These are phyloP conservation scores for Hevea brasiliensis DNA, from an alignment of 345 rosid species.

Conservation along the genomic window DNA sequence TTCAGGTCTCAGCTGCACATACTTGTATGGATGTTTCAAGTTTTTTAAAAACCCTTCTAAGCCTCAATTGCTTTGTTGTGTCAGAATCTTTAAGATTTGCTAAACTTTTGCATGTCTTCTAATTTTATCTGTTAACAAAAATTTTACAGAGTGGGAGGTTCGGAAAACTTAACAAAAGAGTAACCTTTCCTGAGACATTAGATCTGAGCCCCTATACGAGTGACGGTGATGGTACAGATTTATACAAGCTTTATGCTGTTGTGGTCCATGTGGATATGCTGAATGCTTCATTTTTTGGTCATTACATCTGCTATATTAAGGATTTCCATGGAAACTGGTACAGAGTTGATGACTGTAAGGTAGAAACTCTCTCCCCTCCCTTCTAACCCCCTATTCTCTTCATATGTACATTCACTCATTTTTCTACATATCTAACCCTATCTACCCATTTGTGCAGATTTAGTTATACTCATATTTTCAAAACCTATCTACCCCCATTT, in stretches of 20 bases:
- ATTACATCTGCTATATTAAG: conserved; percentile 87
- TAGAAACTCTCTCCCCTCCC: conserved; percentile 24
- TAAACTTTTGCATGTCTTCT: not conserved
- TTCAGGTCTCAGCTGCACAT: conserved; percentile 50
- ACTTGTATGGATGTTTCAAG: not conserved
- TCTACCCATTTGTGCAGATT: too few relatives aligned
- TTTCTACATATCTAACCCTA: too few relatives aligned
- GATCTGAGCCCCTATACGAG: conserved; percentile 87
- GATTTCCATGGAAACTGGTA: conserved; percentile 84
- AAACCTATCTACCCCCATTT: too few relatives aligned
- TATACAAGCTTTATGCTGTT: conserved; percentile 86
- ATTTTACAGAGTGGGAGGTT: conserved; percentile 85
- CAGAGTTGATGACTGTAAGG: conserved; percentile 88
- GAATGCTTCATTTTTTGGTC: conserved; percentile 97
- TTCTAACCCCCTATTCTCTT: not conserved
- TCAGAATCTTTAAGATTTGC: not conserved
- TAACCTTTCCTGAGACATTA: conserved; percentile 77
- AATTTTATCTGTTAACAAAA: conserved; percentile 15
- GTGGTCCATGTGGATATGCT: conserved; percentile 96
- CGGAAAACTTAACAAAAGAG: conserved; percentile 94
- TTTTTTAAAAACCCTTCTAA: not conserved
- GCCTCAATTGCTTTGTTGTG: conserved; percentile 7
- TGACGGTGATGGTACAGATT: conserved; percentile 66
- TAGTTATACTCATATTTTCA: too few relatives aligned
- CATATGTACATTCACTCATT: too few relatives aligned